Conservation (phyloP, 768 basidiomycete genomes). For the Suillus subalutaceus region DNA sequence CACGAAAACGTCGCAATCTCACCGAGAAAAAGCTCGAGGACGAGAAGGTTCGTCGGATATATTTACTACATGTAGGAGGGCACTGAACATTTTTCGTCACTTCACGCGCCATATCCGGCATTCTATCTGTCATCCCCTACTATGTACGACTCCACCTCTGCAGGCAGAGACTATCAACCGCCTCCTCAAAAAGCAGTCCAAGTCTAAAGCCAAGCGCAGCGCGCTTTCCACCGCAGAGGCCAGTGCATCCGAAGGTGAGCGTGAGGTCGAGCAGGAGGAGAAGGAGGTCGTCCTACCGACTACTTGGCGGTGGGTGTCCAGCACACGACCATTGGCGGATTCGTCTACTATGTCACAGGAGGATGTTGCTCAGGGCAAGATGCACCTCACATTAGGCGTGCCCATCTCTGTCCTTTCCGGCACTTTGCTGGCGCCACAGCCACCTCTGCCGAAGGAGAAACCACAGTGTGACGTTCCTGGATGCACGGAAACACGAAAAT, state of each 20-base stretch:
- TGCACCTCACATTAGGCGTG: constrained; percentile 59
- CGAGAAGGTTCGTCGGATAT: constrained; percentile 60
- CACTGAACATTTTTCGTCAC: background rate
- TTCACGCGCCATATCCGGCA: constrained; percentile 1
- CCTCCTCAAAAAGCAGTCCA: constrained; percentile 82
- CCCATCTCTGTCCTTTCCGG: constrained; percentile 39
- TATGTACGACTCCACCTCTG: background rate
- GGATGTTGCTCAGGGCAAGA: constrained; percentile 19
- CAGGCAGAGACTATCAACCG: constrained; percentile 90
- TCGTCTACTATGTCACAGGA: constrained; percentile 10
- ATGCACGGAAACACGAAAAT: constrained; percentile 59
- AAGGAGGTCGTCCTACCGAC: constrained; percentile 49
- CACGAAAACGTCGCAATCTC: constrained; percentile 78
- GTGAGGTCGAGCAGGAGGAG: constrained; percentile 30
- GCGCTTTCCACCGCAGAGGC: constrained; percentile 51
- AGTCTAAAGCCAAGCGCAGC: constrained; percentile 63
- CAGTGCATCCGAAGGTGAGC: constrained; percentile 32
- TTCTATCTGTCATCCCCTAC: constrained; percentile 1
- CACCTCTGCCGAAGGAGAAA: constrained; percentile 15
- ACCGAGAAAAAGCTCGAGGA: constrained; percentile 85
- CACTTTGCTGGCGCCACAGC: constrained; percentile 11
- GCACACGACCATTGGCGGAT: constrained; percentile 36
- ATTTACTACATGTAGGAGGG: background rate
- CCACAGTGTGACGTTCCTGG: constrained; percentile 58
- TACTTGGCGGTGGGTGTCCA: constrained; percentile 77